These are phyloP conservation scores for Aspergillus ustus DNA, from an alignment of 2,329 filamentous ascomycete genomes.

Conservation along the genomic window DNA sequence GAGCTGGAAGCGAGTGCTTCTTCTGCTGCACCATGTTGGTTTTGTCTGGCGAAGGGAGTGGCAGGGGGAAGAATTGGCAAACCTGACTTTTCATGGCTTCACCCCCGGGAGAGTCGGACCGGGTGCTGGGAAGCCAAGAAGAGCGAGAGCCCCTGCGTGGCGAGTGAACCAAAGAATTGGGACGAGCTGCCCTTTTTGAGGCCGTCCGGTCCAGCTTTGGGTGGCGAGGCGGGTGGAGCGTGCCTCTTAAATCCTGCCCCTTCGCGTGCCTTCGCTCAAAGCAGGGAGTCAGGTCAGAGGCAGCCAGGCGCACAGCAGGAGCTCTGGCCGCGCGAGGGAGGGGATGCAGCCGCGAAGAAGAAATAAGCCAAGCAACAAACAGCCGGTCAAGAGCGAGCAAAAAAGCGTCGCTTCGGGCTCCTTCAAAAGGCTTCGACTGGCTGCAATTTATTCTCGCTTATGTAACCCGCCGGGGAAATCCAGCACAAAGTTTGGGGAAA, in stretches of 20 bases:
- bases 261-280: background rate
- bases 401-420: no score
- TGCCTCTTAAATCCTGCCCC: background rate
- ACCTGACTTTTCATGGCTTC: background rate
- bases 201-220: background rate
- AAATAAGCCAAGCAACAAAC: background rate
- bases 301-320: background rate
- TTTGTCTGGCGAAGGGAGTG: background rate
- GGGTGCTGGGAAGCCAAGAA: background rate
- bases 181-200: background rate
- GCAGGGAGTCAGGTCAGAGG: background rate
- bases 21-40: background rate
- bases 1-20: background rate
- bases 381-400: conserved; percentile 4
- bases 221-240: background rate
- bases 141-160: background rate
- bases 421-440: background rate
- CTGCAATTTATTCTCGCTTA: background rate
- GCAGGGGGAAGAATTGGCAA: background rate
- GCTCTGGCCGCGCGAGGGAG: background rate
- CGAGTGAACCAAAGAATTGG: background rate
- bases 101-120: background rate
- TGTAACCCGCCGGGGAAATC: background rate
- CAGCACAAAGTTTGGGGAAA: conserved; percentile 1
- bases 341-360: background rate